Conservation (phyloP, 2,329 filamentous ascomycete species). For the Teratosphaeria viscida region DNA sequence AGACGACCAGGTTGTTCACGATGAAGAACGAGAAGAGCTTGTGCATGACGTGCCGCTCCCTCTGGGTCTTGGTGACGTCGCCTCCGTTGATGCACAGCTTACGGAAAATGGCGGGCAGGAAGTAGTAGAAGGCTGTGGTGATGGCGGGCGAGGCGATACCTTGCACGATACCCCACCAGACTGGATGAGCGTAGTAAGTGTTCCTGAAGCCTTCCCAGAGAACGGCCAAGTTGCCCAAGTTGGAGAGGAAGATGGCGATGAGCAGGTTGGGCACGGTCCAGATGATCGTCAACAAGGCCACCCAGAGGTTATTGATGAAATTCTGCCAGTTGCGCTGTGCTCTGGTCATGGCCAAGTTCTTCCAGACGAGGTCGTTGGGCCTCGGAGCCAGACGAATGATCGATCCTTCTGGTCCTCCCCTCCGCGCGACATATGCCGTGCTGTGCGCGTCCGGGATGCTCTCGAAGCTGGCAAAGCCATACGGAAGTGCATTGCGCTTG, state of each 20-base stretch:
- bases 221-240: slow-evolving; percentile 66
- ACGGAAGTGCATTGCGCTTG: slow-evolving; percentile 76
- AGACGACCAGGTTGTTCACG: slow-evolving; percentile 92
- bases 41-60: slow-evolving; percentile 80
- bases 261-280: slow-evolving; percentile 91
- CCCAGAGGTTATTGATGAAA: slow-evolving; percentile 75
- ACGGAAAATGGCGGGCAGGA: slow-evolving; percentile 85
- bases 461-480: slow-evolving; percentile 89
- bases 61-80: slow-evolving; percentile 81
- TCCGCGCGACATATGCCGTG: slow-evolving; percentile 71
- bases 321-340: slow-evolving; percentile 60
- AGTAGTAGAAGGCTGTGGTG: slow-evolving; percentile 75
- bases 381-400: slow-evolving; percentile 69
- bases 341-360: slow-evolving; percentile 69
- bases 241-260: slow-evolving; percentile 87
- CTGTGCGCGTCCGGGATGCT: slow-evolving; percentile 78
- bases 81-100: slow-evolving; percentile 73
- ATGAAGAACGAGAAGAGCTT: slow-evolving; percentile 94
- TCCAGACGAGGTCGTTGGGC: slow-evolving; percentile 92
- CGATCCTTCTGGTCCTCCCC: slow-evolving; percentile 69
- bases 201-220: slow-evolving; percentile 68
- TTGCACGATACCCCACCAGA: slow-evolving; percentile 77
- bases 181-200: slow-evolving; percentile 51
- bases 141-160: slow-evolving; percentile 83
- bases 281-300: slow-evolving; percentile 64